Percentiles rank a stretch among this genome's conserved stretches.
Conservation (phyloP, 2,329 filamentous ascomycete genomes). For the Botryotinia narcissicola region DNA sequence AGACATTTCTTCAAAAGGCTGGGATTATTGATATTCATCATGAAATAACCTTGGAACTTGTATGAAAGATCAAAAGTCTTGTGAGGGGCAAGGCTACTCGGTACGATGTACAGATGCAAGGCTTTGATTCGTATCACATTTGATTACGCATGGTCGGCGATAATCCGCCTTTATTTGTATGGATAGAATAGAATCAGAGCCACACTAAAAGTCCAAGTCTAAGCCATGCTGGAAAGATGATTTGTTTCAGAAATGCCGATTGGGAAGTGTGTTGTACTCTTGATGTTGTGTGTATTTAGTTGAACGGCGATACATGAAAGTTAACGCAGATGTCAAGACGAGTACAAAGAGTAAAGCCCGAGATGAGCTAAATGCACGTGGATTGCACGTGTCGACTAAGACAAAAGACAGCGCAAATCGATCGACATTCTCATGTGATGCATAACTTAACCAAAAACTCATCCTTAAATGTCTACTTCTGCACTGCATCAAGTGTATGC, state of each 20-base stretch:
- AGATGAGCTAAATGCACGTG: constrained; percentile 6
- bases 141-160: constrained; percentile 9
- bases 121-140: constrained; percentile 4
- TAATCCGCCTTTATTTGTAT: not conserved
- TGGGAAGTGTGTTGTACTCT: not conserved
- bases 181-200: not conserved
- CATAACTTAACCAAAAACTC: not conserved
- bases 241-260: not conserved
- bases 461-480: not conserved
- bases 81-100: constrained; percentile 6
- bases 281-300: not conserved
- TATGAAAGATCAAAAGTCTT: not conserved
- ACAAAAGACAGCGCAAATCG: not conserved
- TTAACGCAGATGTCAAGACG: not conserved
- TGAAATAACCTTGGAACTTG: not conserved
- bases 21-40: not conserved
- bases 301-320: constrained; percentile 1
- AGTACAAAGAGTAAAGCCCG: not conserved
- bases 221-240: not conserved
- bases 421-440: constrained; percentile 10
- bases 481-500: not conserved
- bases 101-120: constrained; percentile 7
- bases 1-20: not conserved
- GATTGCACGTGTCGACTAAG: constrained; percentile 2
- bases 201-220: constrained; percentile 12